phyloP scores from a whole-genome alignment of 2,329 filamentous ascomycete genomes.

The Phialophora macrospora region DNA sequence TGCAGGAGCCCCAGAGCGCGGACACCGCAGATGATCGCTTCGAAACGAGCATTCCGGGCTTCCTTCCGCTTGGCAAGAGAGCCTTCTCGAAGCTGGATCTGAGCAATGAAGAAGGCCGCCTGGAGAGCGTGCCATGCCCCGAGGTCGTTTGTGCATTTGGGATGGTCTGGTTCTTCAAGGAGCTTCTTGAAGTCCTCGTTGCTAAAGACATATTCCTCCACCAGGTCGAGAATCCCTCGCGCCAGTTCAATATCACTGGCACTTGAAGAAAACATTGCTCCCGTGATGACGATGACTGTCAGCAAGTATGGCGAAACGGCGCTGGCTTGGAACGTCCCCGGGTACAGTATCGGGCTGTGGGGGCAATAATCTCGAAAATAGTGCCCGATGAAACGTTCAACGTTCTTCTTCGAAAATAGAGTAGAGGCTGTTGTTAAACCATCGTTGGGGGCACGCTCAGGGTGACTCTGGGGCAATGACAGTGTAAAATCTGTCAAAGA shows the following conservation, averaged over 20 bases:
- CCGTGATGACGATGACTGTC: constrained; percentile 11
- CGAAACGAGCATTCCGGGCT: constrained; percentile 10
- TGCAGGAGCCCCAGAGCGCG: constrained; percentile 11
- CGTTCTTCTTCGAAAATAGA: constrained; percentile 13
- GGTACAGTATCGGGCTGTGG: constrained; percentile 16
- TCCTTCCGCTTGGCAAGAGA: constrained; percentile 1
- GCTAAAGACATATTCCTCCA: constrained; percentile 15
- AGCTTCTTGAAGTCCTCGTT: constrained; percentile 10
- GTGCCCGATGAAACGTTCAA: constrained; percentile 16
- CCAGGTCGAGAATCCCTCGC: constrained; percentile 10
- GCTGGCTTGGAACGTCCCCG: constrained; percentile 1
- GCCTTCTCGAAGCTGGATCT: constrained; percentile 14
- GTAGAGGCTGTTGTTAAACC: constrained; percentile 4
- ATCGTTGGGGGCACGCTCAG: constrained; percentile 9
- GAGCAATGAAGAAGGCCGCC: constrained; percentile 15
- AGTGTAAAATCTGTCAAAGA: constrained; percentile 17
- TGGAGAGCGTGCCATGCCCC: constrained; percentile 16
- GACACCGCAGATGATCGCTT: constrained; percentile 14
- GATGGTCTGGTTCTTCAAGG: neutral
- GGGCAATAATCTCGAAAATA: constrained; percentile 22
- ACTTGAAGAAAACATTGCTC: constrained; percentile 12
- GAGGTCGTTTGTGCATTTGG: neutral
- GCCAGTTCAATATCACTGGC: constrained; percentile 7
- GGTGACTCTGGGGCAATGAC: constrained; percentile 13
- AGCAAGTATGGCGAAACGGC: constrained; percentile 7